Conservation (phyloP, 2,329 filamentous ascomycete genomes). For the Penicillium sp. region DNA sequence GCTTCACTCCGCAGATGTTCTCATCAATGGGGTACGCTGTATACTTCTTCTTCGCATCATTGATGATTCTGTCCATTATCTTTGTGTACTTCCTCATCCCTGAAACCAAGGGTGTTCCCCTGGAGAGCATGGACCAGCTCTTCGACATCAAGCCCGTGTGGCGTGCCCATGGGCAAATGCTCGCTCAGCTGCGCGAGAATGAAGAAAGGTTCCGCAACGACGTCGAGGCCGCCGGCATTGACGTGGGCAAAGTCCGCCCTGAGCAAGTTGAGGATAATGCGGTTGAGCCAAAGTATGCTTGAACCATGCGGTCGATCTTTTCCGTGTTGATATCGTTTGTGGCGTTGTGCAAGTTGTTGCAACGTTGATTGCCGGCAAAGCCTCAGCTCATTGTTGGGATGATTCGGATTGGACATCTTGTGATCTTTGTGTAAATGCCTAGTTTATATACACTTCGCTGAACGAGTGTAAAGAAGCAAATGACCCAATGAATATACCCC, state of each 20-base stretch:
- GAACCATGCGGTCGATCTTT: neutral
- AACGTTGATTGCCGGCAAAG: neutral
- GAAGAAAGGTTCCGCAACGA: conserved; percentile 30
- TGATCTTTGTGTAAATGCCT: neutral
- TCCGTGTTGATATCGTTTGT: neutral
- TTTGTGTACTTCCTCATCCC: conserved; percentile 56
- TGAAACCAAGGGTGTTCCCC: conserved; percentile 56
- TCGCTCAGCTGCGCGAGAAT: conserved; percentile 28
- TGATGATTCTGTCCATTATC: conserved; percentile 50
- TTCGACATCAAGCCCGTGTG: conserved; percentile 41
- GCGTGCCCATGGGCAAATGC: conserved; percentile 28
- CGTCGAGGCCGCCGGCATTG: conserved; percentile 16
- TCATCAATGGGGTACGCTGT: conserved; percentile 48
- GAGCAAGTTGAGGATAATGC: conserved; percentile 16
- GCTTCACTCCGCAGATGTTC: conserved; percentile 39
- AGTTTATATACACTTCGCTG: neutral
- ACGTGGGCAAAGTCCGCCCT: conserved; percentile 10
- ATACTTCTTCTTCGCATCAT: conserved; percentile 58
- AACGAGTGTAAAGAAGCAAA: conserved; percentile 2
- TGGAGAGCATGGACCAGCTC: conserved; percentile 56
- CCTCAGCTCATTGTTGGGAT: neutral
- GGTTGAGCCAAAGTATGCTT: conserved; percentile 12
- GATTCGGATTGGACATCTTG: neutral
- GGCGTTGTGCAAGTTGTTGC: neutral
- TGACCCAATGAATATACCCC: neutral